A percentile compares a stretch with the other conserved stretches of the same genome.
Conservation (phyloP, 208 protist species). For the Leishmania arabica region DNA sequence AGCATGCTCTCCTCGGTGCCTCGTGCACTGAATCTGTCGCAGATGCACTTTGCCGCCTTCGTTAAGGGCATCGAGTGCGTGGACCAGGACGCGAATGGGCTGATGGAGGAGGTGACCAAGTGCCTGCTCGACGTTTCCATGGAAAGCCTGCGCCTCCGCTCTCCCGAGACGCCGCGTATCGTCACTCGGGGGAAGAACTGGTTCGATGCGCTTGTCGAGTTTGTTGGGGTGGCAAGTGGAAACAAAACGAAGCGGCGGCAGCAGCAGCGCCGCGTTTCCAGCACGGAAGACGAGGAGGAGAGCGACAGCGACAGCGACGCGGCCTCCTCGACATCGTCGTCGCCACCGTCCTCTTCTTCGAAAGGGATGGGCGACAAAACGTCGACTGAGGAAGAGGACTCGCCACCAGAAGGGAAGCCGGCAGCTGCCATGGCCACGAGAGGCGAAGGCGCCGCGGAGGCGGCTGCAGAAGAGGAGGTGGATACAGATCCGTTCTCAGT, state of each 20-base stretch:
- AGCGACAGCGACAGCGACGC: constrained; percentile 17
- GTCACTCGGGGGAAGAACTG: constrained; percentile 69
- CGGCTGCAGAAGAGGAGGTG: constrained; percentile 15
- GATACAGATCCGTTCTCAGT: constrained; percentile 36
- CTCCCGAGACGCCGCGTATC: constrained; percentile 51
- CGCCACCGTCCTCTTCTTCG: background rate
- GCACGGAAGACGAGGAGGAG: constrained; percentile 29
- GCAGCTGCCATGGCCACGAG: constrained; percentile 1
- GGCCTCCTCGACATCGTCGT: background rate
- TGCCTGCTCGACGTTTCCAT: constrained; percentile 63
- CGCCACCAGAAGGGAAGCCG: constrained; percentile 1
- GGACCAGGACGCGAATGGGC: constrained; percentile 64
- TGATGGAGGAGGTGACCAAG: constrained; percentile 83
- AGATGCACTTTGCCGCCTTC: constrained; percentile 83
- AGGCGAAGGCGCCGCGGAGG: constrained; percentile 10
- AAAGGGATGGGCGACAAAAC: constrained; percentile 1
- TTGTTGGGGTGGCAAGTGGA: constrained; percentile 71
- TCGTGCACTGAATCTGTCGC: constrained; percentile 57
- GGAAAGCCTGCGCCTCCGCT: constrained; percentile 48
- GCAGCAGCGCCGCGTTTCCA: constrained; percentile 24
- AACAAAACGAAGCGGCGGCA: constrained; percentile 65
- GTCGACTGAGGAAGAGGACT: constrained; percentile 16
- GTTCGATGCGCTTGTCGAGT: constrained; percentile 82
- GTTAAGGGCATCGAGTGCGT: constrained; percentile 62
- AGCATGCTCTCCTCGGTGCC: constrained; percentile 73